Evolutionary conservation across 2,329 filamentous ascomycete species (phyloP), one percentile per base, ranked within the genome.

Genomic region (Ophiosphaerella narmari): DNA sequence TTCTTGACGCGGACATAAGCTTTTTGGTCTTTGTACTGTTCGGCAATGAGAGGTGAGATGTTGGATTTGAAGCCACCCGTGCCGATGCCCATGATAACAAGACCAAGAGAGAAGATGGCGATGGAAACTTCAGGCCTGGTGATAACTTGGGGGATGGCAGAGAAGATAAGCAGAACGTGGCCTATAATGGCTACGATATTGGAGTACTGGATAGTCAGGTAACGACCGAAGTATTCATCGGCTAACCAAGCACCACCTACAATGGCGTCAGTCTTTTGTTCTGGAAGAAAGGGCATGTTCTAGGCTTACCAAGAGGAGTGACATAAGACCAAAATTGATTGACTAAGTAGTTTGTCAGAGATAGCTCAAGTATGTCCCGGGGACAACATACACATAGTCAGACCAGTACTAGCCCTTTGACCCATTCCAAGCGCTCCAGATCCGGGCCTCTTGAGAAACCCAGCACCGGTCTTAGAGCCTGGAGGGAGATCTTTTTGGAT

Each of bases 1-100:
- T 67, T 68, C 43, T 47, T 64, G 16, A 65, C 59, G 16, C 64
- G 65, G 7, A 70, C 62, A 31, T 67, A 66, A 7, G 65, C 63
- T 31, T 58, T 66, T 16, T 61, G 57, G 34, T 65, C 57, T 29
- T 68, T 68, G 59, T 70, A 68, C 71, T 89, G 86, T 56, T 89
- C 86, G 41, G 85, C 86, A 35, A 77, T 70, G 55, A 83, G 65
- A 23, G 80, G 80, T 37, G 77, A 77, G 42, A 82, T 80, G 71
- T 87, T 88, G 59, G 82, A 82, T 74, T 89, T 89, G 77, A 89
- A 87, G 55, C 86, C 84, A 61, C 86, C 86, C 3, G 85, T 87
- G 26, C 86, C 86, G 6, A 88, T 67, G 44, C 86, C 86, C 53
- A 88, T 86, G 50, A 87, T 68, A 56, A 88, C 76, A 50, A 86